Evolutionary conservation across 2,329 filamentous ascomycete species (phyloP).

Genomic region (Thelonectria discophora): DNA sequence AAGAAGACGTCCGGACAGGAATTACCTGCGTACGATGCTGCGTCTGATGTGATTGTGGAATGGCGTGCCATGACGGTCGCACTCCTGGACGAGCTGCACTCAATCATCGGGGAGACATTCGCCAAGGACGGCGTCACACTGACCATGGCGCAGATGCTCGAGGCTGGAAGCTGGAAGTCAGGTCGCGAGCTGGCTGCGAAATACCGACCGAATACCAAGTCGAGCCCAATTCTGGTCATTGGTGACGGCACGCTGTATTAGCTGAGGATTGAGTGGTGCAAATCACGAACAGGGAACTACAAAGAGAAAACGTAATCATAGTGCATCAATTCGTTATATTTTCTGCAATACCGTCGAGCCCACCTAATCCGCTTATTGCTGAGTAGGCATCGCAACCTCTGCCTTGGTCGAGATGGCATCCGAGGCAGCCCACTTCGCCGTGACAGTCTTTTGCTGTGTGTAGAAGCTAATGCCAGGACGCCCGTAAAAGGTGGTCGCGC

Average conservation of each 20-base stretch:
- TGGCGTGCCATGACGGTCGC: conserved; percentile 68
- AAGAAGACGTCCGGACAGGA: conserved; percentile 53
- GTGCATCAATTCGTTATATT: background rate
- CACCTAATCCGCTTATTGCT: conserved; percentile 1
- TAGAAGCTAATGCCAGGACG: conserved; percentile 76
- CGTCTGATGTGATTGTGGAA: conserved; percentile 67
- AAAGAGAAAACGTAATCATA: background rate
- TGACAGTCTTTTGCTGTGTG: conserved; percentile 79
- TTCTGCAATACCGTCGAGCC: background rate
- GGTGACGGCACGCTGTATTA: conserved; percentile 86
- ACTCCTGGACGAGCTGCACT: conserved; percentile 61
- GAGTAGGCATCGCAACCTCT: conserved; percentile 22
- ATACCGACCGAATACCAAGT: conserved; percentile 79
- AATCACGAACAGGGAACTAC: background rate
- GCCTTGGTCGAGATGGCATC: conserved; percentile 22
- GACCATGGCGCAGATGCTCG: conserved; percentile 60
- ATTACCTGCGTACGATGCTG: conserved; percentile 61
- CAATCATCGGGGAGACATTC: conserved; percentile 49
- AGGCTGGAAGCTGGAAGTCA: conserved; percentile 68
- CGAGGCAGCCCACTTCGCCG: conserved; percentile 42
- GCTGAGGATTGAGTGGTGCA: background rate
- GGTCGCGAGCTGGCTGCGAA: conserved; percentile 84
- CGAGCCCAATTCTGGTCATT: conserved; percentile 82
- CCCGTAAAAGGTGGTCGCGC: conserved; percentile 76
- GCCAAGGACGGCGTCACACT: conserved; percentile 45